phyloP scores from a whole-genome alignment of 2,329 filamentous ascomycete species.

The Arachnopeziza araneosa region DNA sequence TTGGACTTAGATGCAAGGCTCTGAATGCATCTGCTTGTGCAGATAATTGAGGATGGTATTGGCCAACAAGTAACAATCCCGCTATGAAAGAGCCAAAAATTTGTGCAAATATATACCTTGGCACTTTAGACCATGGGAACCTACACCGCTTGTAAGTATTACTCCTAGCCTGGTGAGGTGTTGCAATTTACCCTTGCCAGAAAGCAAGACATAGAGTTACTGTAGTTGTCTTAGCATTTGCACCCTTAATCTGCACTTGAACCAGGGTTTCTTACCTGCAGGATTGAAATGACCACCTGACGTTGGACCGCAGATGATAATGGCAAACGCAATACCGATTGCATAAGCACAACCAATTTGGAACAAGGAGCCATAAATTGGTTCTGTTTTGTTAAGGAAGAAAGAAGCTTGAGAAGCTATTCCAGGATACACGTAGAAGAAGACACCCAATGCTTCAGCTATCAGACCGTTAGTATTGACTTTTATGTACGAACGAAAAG shows the following conservation, averaged over 20 bases:
- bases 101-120: slow-evolving; percentile 51
- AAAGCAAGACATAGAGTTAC: background rate
- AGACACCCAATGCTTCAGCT: slow-evolving; percentile 28
- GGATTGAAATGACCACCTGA: slow-evolving; percentile 53
- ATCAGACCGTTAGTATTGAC: too few species aligned
- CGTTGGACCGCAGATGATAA: slow-evolving; percentile 49
- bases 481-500: slow-evolving; percentile 46
- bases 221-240: background rate
- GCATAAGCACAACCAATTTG: slow-evolving; percentile 51
- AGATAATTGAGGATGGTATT: slow-evolving; percentile 49
- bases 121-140: slow-evolving; percentile 53
- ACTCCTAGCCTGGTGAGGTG: background rate
- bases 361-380: slow-evolving; percentile 46
- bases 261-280: slow-evolving; percentile 19
- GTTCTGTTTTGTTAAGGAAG: slow-evolving; percentile 39
- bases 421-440: slow-evolving; percentile 40
- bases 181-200: background rate
- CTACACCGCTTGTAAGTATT: slow-evolving; percentile 5
- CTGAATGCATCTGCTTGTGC: slow-evolving; percentile 31
- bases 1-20: slow-evolving; percentile 31
- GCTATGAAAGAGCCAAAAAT: slow-evolving; percentile 52
- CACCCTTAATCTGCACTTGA: background rate
- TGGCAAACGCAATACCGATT: slow-evolving; percentile 52
- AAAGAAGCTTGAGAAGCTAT: slow-evolving; percentile 49
- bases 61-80: slow-evolving; percentile 47